A percentile compares a stretch with the other conserved stretches of the same genome.
Evolutionary conservation across 2,329 filamentous ascomycete genomes (phyloP).

Genomic region (Fusarium sp.): DNA sequence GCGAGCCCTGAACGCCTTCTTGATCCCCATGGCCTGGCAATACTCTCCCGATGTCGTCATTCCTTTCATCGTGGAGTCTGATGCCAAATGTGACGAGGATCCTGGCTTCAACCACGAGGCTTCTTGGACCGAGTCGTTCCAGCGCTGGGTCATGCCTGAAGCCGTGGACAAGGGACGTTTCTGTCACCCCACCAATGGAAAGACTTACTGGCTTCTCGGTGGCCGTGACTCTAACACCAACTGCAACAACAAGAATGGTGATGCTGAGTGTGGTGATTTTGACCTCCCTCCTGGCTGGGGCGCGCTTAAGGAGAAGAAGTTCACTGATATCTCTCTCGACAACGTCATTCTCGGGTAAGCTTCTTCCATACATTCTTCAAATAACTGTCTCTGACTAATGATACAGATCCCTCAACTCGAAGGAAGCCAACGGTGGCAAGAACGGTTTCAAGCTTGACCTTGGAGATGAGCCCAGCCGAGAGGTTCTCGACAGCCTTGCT

Average conservation of each 20-base stretch:
- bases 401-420: constrained; percentile 26
- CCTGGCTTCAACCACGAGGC: constrained; percentile 25
- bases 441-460: constrained; percentile 26
- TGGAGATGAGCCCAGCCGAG: constrained; percentile 9
- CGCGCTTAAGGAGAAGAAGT: constrained; percentile 13
- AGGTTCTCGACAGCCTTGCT: constrained; percentile 17
- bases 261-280: constrained; percentile 18
- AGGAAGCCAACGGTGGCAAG: constrained; percentile 20
- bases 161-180: constrained; percentile 9
- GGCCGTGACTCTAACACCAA: background rate
- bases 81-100: constrained; percentile 20
- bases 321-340: constrained; percentile 19
- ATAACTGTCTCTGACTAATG: background rate
- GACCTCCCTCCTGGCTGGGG: constrained; percentile 16
- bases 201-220: constrained; percentile 23
- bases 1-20: constrained; percentile 21
- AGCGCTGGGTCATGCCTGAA: constrained; percentile 6
- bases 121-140: background rate
- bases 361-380: accelerated
- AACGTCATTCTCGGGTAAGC: constrained; percentile 21
- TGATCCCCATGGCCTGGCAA: constrained; percentile 29
- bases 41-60: constrained; percentile 27
- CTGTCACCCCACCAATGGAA: constrained; percentile 9
- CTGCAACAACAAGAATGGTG: constrained; percentile 13
- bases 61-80: constrained; percentile 25